Base-by-base conservation (phyloP, 2,329 filamentous ascomycete genomes). In the Arachnomyces sp. region DNA sequence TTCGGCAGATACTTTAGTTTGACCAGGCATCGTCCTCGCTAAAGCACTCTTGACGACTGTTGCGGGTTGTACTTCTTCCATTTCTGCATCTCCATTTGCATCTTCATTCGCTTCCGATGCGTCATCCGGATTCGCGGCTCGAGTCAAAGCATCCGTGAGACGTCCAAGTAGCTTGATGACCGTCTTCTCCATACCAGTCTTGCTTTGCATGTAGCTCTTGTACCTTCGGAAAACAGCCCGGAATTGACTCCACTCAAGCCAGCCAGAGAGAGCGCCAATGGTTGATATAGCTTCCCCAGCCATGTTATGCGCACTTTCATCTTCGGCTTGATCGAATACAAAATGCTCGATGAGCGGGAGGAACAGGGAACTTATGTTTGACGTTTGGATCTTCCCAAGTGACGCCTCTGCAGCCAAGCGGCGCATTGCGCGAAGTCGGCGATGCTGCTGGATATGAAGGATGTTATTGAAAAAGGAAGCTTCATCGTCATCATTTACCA, bases 321-420 rank as follows among this genome's bases (percentile, higher is more conserved):
- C 87, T 35, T 87, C 84, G 3, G 76, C 77, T 44, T 83, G 79
- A 43, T 88, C 83, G 56, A 94, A 90, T 16, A 95, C 82, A 56
- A 95, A 96, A 57, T 95, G 89, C 57, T 98, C 92, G 7, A 96
- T 72, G 14, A 98, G 71, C 1, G 92, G 93, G 31, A 98, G 77
- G 56, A 96, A 86, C 55, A 95, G 84, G 13, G 90, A 82, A 43
- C 82, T 81, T 47, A 94, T 73, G 53, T 94, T 94, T 38, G 79
- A 78, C 53, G 85, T 84, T 45, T 75, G 75, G 43, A 98, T 68
- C 36, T 77, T 71, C 9, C 76, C 72, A 41, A 73, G 72, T 7
- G 69, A 61, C 40, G 85, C 84, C 46, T 82, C 81, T 7, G 73
- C 67, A 41, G 84, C 80, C 9, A 98, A 70, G 42, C 86, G 74